phyloP scores from a whole-genome alignment of 345 rosid genomes.

The Aegle marmelos region DNA sequence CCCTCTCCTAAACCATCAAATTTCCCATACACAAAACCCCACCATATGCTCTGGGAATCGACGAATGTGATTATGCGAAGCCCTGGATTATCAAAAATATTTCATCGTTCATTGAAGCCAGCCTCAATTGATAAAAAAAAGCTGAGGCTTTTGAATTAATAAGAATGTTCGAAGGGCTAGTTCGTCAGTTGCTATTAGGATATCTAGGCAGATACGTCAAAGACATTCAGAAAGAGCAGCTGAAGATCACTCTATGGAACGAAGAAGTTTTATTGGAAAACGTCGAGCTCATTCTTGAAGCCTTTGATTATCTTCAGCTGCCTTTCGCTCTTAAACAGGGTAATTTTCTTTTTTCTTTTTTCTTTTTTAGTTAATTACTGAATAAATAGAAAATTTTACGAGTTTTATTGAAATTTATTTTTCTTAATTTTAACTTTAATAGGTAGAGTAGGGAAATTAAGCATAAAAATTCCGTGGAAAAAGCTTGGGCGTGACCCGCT shows the following conservation, averaged over 20 bases:
- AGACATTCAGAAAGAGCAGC: constrained; percentile 74
- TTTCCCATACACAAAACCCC: not conserved
- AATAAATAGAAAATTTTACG: not conserved
- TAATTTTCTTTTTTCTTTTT: constrained; percentile 2
- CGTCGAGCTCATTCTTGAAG: constrained; percentile 77
- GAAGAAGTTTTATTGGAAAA: constrained; percentile 76
- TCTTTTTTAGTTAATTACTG: not conserved
- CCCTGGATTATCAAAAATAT: not conserved
- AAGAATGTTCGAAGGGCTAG: constrained; percentile 74
- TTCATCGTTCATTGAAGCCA: not conserved
- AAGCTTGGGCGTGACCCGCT: constrained; percentile 74
- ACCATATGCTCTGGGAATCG: not conserved
- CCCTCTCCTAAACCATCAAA: not conserved
- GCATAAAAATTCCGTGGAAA: constrained; percentile 83
- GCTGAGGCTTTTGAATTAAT: not conserved
- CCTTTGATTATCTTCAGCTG: constrained; percentile 84
- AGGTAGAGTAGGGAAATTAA: constrained; percentile 75
- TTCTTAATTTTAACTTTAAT: not conserved
- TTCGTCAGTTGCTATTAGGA: constrained; percentile 60
- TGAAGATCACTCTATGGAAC: constrained; percentile 78
- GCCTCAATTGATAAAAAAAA: not conserved
- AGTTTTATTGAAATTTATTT: not conserved
- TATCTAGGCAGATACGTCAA: constrained; percentile 80
- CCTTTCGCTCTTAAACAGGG: constrained; percentile 84
- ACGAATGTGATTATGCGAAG: not conserved